Base-by-base conservation (phyloP, 75 land plant genomes). In the Azolla pinnata region DNA sequence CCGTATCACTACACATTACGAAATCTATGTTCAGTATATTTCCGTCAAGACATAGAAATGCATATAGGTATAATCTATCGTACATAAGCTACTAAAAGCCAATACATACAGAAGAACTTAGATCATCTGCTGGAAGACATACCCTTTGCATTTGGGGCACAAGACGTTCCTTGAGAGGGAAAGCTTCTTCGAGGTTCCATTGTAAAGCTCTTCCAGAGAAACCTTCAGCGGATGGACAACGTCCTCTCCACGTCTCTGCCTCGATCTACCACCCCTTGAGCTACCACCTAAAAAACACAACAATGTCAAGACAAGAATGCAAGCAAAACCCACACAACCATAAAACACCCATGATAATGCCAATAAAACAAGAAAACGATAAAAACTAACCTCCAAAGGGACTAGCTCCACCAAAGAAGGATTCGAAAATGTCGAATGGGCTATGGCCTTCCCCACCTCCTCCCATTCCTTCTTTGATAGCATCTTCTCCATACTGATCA, bases 171-270 rank as follows among this genome's bases (percentile, higher is more conserved):
- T 72, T 4, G 87, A 78, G 35, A 90, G 46, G 12, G 96, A 81
- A 18, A 90, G 67, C 70, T 87, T 90, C 70, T 80, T 88, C 5
- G 82, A 64, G 2, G 82, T 75, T 0, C 95, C 95, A 65, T 82
- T 82, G 54, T 85, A 88, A 31, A 90, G 29, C n/a, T 90, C 96
- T 31, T 90, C 96, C 42, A 90, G 63, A n/a, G 96, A 86, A 35
- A 80, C 91, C 67, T 89, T 89, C 50, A 89, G 27, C 14, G 82
- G 64, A 54, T 90, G 96, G 8, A 87, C 92, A 9, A 90, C 92
- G 76, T 90, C 92, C 26, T 90, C 96, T 7, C 92, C 96, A 42
- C 66, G 59, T 57, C 71, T 83, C 49, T 83, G 84, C 66, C 86
- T 74, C 26, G 81, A 38, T 30, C 68, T 14, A 4, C 73, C 60